Evolutionary conservation across 2,329 filamentous ascomycete species (phyloP).

Genomic region (Hypoxylon sp.): DNA sequence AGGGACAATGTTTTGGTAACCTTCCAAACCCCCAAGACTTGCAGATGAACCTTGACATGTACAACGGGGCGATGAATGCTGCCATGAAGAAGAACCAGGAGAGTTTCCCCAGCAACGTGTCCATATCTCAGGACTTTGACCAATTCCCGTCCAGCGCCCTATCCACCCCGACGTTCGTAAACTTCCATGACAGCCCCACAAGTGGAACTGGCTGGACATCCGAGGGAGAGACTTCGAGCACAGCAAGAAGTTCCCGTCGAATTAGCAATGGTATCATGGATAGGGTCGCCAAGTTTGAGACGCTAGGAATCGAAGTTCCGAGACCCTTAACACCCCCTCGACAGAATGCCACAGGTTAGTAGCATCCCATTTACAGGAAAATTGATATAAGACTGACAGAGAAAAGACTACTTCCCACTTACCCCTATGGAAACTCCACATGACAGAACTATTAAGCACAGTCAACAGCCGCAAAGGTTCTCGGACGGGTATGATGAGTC

Average conservation of each 20-base stretch:
- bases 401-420: slow-evolving; percentile 71
- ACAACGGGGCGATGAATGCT: slow-evolving; percentile 56
- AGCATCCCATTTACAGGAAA: not conserved
- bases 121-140: slow-evolving; percentile 61
- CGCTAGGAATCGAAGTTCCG: slow-evolving; percentile 59
- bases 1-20: slow-evolving; percentile 59
- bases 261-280: slow-evolving; percentile 73
- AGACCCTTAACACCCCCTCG: slow-evolving; percentile 72
- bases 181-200: slow-evolving; percentile 61
- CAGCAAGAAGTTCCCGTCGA: slow-evolving; percentile 59
- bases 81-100: slow-evolving; percentile 63
- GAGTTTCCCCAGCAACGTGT: slow-evolving; percentile 57
- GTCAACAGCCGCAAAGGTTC: slow-evolving; percentile 62
- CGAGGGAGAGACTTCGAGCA: slow-evolving; percentile 60
- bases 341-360: slow-evolving; percentile 70
- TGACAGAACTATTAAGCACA: slow-evolving; percentile 58
- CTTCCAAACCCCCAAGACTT: slow-evolving; percentile 48
- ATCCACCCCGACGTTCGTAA: slow-evolving; percentile 63
- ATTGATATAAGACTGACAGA: slow-evolving; percentile 37
- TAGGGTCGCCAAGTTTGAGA: slow-evolving; percentile 70
- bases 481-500: slow-evolving; percentile 72
- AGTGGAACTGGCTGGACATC: slow-evolving; percentile 62
- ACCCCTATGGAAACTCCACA: slow-evolving; percentile 75
- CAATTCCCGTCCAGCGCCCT: slow-evolving; percentile 61
- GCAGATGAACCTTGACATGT: slow-evolving; percentile 62